A percentile compares a stretch with the other conserved stretches of the same genome.
These are phyloP conservation scores for Solanum chilense DNA, from an alignment of 257 asterid genomes.

Conservation along the genomic window DNA sequence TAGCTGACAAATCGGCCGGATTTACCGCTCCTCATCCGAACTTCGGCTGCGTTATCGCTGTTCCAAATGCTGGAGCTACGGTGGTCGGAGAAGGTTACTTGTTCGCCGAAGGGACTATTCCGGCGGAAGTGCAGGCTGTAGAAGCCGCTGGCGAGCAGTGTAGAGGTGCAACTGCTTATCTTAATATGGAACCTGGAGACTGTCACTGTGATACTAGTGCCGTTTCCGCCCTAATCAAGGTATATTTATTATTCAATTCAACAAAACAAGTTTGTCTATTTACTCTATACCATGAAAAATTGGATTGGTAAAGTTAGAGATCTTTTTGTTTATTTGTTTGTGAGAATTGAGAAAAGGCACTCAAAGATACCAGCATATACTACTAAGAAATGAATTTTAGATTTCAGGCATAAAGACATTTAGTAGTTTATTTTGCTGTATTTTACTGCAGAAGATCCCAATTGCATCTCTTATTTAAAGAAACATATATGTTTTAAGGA, in stretches of 20 bases:
- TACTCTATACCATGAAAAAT: not conserved
- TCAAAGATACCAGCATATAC: not conserved
- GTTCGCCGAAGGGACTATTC: slow-evolving; percentile 80
- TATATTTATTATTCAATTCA: not conserved
- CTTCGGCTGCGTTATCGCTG: slow-evolving; percentile 74
- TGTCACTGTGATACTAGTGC: slow-evolving; percentile 51
- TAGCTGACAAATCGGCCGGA: slow-evolving; percentile 86
- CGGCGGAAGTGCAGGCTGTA: slow-evolving; percentile 78
- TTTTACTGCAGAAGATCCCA: not conserved
- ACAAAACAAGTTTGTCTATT: not conserved
- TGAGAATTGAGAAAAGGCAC: not conserved
- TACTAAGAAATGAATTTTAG: not conserved
- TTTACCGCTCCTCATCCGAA: slow-evolving; percentile 94
- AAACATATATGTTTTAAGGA: not conserved
- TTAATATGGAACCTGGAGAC: slow-evolving; percentile 89
- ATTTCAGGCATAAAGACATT: no score
- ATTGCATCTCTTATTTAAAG: not conserved
- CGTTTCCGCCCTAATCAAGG: slow-evolving; percentile 71
- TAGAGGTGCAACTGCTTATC: slow-evolving; percentile 84
- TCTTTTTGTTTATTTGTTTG: not conserved
- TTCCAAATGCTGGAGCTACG: slow-evolving; percentile 9
- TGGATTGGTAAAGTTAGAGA: not conserved
- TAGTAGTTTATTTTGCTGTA: not conserved
- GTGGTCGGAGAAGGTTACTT: slow-evolving; percentile 81
- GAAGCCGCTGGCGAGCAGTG: slow-evolving; percentile 65